A percentile compares a stretch with the other conserved stretches of the same genome.
Evolutionary conservation across 2,329 filamentous ascomycete genomes (phyloP).

Genomic region (Whalleya microplaca): DNA sequence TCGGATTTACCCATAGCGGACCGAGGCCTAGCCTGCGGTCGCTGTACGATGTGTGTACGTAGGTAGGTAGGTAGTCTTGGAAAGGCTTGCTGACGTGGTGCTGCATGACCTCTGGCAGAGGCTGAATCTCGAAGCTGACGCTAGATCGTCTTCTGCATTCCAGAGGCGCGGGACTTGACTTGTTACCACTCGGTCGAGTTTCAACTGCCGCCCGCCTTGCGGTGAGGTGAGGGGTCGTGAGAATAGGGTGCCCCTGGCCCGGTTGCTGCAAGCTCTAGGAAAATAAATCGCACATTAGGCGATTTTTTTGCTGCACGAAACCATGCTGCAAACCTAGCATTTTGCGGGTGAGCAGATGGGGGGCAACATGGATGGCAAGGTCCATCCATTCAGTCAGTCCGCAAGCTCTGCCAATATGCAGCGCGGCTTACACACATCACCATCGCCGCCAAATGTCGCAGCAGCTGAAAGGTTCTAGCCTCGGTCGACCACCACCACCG

Average conservation of each 20-base stretch:
- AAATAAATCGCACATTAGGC: conserved; percentile 28
- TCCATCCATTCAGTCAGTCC: conserved; percentile 12
- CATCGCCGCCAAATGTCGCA: neutral
- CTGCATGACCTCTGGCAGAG: conserved; percentile 15
- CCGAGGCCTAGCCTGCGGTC: conserved; percentile 12
- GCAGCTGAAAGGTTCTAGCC: neutral
- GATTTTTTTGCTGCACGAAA: conserved; percentile 30
- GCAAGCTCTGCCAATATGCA: conserved; percentile 12
- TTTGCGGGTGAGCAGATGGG: conserved; percentile 7
- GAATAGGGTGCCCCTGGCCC: conserved; percentile 7
- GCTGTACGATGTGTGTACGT: neutral
- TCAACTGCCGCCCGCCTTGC: conserved; percentile 31
- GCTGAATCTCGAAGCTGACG: conserved; percentile 9
- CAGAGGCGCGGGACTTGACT: conserved; percentile 21
- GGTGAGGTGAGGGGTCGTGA: conserved; percentile 25
- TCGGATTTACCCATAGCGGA: conserved; percentile 24
- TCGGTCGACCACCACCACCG: conserved; percentile 7
- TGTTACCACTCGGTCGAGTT: conserved; percentile 15
- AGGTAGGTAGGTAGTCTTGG: neutral
- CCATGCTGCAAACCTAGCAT: conserved; percentile 9
- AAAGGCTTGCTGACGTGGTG: conserved; percentile 25
- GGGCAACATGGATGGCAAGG: conserved; percentile 26
- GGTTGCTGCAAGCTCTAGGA: conserved; percentile 25
- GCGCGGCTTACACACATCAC: neutral
- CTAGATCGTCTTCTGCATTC: conserved; percentile 9